Percentiles rank a stretch among this genome's conserved stretches.
These are phyloP conservation scores for Pugionium dolabratum DNA, from an alignment of 345 rosid genomes.

Conservation along the genomic window DNA sequence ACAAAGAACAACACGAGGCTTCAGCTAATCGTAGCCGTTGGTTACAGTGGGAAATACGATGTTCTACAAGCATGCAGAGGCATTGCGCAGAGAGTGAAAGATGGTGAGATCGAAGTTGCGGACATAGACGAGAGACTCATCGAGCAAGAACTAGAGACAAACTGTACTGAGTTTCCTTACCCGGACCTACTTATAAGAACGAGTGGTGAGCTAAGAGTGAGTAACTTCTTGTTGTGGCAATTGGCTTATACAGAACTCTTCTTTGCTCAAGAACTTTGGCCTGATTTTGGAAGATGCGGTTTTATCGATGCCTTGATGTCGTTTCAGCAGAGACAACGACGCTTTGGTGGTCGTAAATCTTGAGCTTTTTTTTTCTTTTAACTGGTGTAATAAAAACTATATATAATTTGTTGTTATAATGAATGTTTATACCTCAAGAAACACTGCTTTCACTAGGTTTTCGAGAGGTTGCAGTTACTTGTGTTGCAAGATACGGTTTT, in stretches of 20 bases:
- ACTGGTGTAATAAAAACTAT: too few relatives aligned
- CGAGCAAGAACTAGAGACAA: slow-evolving; percentile 60
- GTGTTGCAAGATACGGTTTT: too few relatives aligned
- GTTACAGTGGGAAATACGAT: slow-evolving; percentile 68
- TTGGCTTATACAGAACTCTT: slow-evolving; percentile 73
- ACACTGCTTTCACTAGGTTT: too few relatives aligned
- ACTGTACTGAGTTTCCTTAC: slow-evolving; percentile 52
- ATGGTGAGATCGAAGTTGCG: slow-evolving; percentile 47
- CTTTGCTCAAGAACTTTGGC: slow-evolving; percentile 59
- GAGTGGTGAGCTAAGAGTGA: slow-evolving; percentile 68
- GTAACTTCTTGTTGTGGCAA: slow-evolving; percentile 79
- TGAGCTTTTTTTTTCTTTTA: too few relatives aligned
- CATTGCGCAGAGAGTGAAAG: slow-evolving; percentile 50
- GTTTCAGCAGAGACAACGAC: too few relatives aligned
- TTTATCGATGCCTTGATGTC: too few relatives aligned
- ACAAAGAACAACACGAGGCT: slow-evolving; percentile 47
- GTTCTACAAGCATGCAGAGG: slow-evolving; percentile 62
- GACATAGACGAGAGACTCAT: slow-evolving; percentile 54
- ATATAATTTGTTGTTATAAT: too few relatives aligned
- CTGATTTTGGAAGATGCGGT: slow-evolving; percentile 51
- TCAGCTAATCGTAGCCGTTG: slow-evolving; percentile 60
- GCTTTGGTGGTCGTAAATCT: too few relatives aligned
- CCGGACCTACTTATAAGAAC: slow-evolving; percentile 73
- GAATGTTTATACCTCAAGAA: too few relatives aligned
- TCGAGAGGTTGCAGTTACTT: too few relatives aligned